Evolutionary conservation across 1,139 yeast genomes (phyloP).

Genomic region (Magnusiomyces sp.): DNA sequence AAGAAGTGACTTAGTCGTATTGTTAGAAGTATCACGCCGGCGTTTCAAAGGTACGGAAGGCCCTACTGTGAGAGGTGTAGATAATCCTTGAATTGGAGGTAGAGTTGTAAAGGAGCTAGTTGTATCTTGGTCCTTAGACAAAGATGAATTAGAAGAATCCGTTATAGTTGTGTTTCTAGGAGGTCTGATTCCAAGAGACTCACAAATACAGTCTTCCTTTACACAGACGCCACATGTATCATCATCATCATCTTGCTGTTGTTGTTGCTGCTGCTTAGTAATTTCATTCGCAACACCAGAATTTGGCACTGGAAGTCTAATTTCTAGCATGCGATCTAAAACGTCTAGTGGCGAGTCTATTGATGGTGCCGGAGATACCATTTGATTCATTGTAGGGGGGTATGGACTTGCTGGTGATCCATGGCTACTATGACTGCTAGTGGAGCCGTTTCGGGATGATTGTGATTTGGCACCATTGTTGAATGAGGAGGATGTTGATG

Average conservation of each 20-base stretch:
- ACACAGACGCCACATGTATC: slow-evolving; percentile 58
- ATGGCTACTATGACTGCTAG: neutral
- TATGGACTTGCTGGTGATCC: slow-evolving; percentile 1
- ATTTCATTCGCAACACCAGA: slow-evolving; percentile 11
- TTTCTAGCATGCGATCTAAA: slow-evolving; percentile 34
- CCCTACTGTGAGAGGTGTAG: slow-evolving; percentile 1
- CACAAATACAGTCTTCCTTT: slow-evolving; percentile 66
- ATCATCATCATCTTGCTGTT: slow-evolving; percentile 13
- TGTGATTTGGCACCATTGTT: neutral
- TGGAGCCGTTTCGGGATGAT: neutral
- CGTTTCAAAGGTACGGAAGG: slow-evolving; percentile 6
- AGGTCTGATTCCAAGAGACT: slow-evolving; percentile 41
- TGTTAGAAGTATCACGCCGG: neutral
- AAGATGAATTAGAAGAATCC: no score
- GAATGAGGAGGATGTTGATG: neutral
- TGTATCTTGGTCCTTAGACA: neutral
- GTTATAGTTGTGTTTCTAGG: neutral
- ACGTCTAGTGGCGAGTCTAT: slow-evolving; percentile 28
- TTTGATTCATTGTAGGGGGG: slow-evolving; percentile 19
- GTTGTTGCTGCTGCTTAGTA: neutral
- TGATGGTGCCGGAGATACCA: slow-evolving; percentile 37
- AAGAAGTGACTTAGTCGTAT: neutral
- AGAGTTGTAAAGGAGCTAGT: no score
- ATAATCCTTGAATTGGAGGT: no score
- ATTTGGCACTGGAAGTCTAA: slow-evolving; percentile 30